Base-by-base conservation (phyloP, 352 stramenopile genomes). In the Pythium volutum region DNA sequence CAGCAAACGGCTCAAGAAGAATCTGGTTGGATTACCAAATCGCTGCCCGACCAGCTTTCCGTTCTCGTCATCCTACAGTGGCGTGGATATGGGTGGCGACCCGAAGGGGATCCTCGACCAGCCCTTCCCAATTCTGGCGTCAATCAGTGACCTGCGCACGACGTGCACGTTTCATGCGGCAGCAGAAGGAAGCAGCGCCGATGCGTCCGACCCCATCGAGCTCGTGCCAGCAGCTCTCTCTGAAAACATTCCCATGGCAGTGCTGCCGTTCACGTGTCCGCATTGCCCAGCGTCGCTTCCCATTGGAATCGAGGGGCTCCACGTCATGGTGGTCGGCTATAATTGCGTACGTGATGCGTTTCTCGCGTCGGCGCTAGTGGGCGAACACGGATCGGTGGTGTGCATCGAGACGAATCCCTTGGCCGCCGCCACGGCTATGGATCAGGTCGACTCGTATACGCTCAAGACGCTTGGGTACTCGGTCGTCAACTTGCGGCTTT, bases 301-400 rank as follows among this genome's bases (percentile, higher is more conserved):
- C 12, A 15, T 55, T 11, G 69, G 54, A 10, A 67, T 87, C 8
- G 42, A 46, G n/a, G 79, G 75, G 2, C 64, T 85, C 16, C 54
- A 67, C 23, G 65, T 89, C 7, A 66, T 68, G 20, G 63, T 84
- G 18, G 39, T 84, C 14, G 79, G 79, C 22, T 64, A 61, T 43
- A 72, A 75, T 25, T 81, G 79, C 39, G 51, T 83, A 10, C 58
- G 71, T 0, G 74, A 85, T 18, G 77, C 77, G 27, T 85, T 84
- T 46, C 49, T 82, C 5, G 55, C 72, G 14, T 59, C 73, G 0
- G 55, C 74, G 6, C 49, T 75, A 7, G 79, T 89, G 3, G 79
- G 79, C 8, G 43, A 63, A 0, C 33, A 50, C 14, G 79, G 79
- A 0, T 71, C 58, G 27, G 77, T 89, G 2, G 65, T 59, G 1